Conservation (phyloP, 2,329 filamentous ascomycete genomes). For the Phialocephala sp. region DNA sequence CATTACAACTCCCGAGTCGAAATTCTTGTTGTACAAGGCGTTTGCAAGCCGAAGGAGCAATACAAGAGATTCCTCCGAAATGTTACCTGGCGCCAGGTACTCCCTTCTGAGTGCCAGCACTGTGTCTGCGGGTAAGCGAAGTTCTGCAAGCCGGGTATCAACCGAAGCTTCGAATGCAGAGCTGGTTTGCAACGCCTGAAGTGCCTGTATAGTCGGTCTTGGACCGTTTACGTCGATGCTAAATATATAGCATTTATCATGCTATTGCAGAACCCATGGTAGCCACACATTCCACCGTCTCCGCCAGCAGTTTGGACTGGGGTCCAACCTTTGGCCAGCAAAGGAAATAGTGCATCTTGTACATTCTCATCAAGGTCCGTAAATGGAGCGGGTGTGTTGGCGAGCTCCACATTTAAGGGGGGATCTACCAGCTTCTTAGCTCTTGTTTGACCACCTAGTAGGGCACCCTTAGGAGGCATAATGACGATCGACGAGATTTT, state of each 20-base stretch:
- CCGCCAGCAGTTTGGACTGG: not conserved
- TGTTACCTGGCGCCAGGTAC: not conserved
- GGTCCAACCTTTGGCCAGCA: not conserved
- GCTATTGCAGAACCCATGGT: not conserved
- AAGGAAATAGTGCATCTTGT: conserved; percentile 1
- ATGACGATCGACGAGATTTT: not conserved
- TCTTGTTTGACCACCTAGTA: no score
- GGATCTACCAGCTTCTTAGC: no score
- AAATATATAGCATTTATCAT: not conserved
- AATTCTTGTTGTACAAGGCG: not conserved
- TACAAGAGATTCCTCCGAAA: not conserved
- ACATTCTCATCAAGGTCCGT: not conserved
- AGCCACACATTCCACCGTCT: not conserved
- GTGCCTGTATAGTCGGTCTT: not conserved
- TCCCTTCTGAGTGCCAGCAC: not conserved
- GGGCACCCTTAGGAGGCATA: not conserved
- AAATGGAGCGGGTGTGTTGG: not conserved
- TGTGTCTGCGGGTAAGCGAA: not conserved
- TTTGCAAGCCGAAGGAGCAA: not conserved
- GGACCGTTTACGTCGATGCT: not conserved
- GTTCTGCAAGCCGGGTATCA: not conserved
- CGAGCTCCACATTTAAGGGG: not conserved
- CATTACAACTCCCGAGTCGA: conserved; percentile 2
- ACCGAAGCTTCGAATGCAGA: not conserved
- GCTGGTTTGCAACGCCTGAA: not conserved